phyloP scores from a whole-genome alignment of 495 filamentous ascomycete genomes.

The Talaromyces wortmannii region DNA sequence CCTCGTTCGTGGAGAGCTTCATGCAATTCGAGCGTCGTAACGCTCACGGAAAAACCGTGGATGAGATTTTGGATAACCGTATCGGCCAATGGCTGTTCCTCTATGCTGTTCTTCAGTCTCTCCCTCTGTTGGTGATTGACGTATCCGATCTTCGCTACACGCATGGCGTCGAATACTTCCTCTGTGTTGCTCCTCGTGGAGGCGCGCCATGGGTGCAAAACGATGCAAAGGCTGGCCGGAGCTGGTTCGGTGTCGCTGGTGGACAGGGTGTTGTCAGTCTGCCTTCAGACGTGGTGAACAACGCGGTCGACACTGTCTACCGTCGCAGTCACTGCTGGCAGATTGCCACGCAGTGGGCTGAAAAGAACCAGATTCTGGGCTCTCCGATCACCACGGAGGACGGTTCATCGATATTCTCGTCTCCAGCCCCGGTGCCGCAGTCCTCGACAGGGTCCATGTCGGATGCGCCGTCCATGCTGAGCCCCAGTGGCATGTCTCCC shows the following conservation, averaged over 20 bases:
- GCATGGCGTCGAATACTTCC: constrained; percentile 88
- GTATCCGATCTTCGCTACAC: constrained; percentile 70
- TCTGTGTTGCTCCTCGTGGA: constrained; percentile 83
- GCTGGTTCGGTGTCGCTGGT: constrained; percentile 75
- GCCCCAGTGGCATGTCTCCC: constrained; percentile 23
- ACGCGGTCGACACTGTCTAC: constrained; percentile 85
- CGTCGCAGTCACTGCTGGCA: constrained; percentile 89
- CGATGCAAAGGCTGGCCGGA: constrained; percentile 53
- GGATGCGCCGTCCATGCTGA: constrained; percentile 22
- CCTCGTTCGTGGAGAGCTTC: constrained; percentile 70
- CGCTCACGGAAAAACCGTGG: constrained; percentile 60
- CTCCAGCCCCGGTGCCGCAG: constrained; percentile 28
- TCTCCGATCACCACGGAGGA: constrained; percentile 32
- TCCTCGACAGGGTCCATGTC: constrained; percentile 35
- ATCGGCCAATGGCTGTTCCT: constrained; percentile 92
- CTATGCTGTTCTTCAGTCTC: constrained; percentile 82
- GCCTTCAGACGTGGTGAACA: constrained; percentile 76
- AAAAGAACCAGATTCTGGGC: constrained; percentile 28
- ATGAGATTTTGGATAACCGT: constrained; percentile 71
- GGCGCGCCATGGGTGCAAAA: constrained; percentile 82
- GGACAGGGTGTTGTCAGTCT: constrained; percentile 66
- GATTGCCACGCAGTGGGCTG: constrained; percentile 68
- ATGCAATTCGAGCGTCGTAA: constrained; percentile 75
- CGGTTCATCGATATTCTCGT: constrained; percentile 34
- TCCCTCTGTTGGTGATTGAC: constrained; percentile 86